These are phyloP conservation scores for Chaetomiaceae sp. DNA, from an alignment of 2,329 filamentous ascomycete genomes.

Conservation along the genomic window DNA sequence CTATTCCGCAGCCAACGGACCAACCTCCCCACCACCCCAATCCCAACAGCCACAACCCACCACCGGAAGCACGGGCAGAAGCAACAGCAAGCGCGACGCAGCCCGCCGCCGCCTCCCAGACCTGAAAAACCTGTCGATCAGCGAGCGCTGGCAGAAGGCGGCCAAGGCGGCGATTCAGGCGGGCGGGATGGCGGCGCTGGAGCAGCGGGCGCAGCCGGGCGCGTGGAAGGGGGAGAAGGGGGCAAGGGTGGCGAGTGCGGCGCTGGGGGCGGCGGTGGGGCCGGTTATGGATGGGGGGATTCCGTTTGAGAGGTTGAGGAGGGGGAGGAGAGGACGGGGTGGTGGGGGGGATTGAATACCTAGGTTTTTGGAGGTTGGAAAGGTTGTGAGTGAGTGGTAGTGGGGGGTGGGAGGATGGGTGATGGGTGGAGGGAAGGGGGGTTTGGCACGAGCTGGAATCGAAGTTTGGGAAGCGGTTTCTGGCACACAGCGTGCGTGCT, in stretches of 20 bases:
- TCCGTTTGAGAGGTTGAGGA: background rate
- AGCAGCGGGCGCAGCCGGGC: constrained; percentile 19
- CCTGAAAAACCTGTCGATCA: constrained; percentile 14
- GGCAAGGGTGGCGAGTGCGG: background rate
- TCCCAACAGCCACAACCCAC: background rate
- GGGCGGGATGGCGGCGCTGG: constrained; percentile 21
- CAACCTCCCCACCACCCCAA: background rate
- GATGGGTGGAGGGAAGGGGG: too few relatives aligned
- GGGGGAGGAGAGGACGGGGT: background rate
- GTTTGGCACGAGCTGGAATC: too few relatives aligned
- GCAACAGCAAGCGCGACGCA: background rate
- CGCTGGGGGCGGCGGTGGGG: constrained; percentile 23
- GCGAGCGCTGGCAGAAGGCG: constrained; percentile 23
- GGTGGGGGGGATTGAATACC: too few relatives aligned
- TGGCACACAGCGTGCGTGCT: too few relatives aligned
- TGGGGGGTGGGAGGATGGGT: too few relatives aligned
- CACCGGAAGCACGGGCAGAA: background rate
- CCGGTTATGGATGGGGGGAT: too few relatives aligned
- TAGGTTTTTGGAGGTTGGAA: too few relatives aligned
- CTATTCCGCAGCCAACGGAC: background rate
- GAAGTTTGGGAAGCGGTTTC: too few relatives aligned
- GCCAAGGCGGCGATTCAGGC: constrained; percentile 24
- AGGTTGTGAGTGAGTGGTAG: too few relatives aligned
- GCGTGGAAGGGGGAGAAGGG: constrained; percentile 23
- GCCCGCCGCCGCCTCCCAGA: background rate